Base-by-base conservation (phyloP, 306 rosid species). In the Pterocarpus santalinus region DNA sequence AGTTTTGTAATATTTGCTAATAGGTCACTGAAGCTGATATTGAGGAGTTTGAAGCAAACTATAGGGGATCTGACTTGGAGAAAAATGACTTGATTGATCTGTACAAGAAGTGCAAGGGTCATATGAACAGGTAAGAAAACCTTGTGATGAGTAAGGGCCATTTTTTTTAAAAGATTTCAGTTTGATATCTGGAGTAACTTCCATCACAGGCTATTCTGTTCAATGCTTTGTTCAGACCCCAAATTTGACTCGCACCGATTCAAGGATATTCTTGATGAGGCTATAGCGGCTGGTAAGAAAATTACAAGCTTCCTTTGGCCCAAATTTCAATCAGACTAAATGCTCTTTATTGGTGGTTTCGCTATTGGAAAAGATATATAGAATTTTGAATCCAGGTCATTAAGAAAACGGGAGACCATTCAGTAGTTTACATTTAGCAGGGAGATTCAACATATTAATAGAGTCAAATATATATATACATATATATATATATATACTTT, bases 161-260 rank as follows among this genome's bases (percentile, higher is more conserved):
- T 47, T 34, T 53, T 8, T 71, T 22, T 22, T 47, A 28, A 66
- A 80, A 69, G 49, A 38, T 64, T 72, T 70, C 67, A 66, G 51
- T 75, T 65, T 79, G 74, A 62, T 38, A 52, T 65, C 38, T 65
- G 1, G 76, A 56, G 5, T 62, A 71, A 74, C 34, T 41, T 79
- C 62, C 64, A 33, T 58, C 79, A 58, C 84, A 90, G 94, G 74
- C 77, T 89, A 49, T 90, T 89, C 85, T 86, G 90, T 82, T 92
- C 95, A 75, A 90, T 92, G 95, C 87, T 92, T 74, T 90, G 97
- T 84, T 92, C 94, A 0, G 93, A 90, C 76, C 87, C 87, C 55
- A 86, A 86, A 80, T 89, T 90, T 11, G 93, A 92, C 68, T 89
- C 97, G 1, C 90, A 87, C 79, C 85, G 87, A 15, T 89, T 76